These are phyloP conservation scores for Silene noctiflora DNA, from an alignment of 179 eudicot species.

Conservation along the genomic window DNA sequence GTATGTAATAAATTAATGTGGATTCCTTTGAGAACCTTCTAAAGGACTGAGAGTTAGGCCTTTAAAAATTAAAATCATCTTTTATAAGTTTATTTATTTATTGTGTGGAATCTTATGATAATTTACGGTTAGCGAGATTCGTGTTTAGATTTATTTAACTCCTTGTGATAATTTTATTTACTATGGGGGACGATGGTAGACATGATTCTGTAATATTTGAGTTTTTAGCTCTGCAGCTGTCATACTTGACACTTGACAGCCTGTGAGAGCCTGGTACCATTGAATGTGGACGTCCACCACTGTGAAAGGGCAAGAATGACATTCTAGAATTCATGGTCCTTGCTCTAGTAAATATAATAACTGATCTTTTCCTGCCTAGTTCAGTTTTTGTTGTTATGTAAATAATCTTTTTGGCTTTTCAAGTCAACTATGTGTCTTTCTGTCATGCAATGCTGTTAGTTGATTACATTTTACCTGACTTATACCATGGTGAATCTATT, in stretches of 20 bases:
- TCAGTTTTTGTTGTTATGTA: slow-evolving; percentile 23
- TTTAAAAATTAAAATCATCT: neutral
- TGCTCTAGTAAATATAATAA: slow-evolving; percentile 24
- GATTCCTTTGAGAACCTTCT: no score
- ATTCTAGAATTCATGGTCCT: slow-evolving; percentile 24
- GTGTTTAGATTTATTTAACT: slow-evolving; percentile 10
- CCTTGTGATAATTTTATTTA: slow-evolving; percentile 7
- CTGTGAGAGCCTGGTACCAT: slow-evolving; percentile 33
- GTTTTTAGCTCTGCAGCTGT: slow-evolving; percentile 30
- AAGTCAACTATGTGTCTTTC: slow-evolving; percentile 8
- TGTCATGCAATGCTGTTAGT: slow-evolving; percentile 6
- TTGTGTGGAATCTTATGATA: no score
- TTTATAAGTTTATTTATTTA: neutral
- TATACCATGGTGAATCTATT: neutral
- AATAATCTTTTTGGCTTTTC: slow-evolving; percentile 13
- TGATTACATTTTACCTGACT: slow-evolving; percentile 19
- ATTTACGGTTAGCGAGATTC: slow-evolving; percentile 4
- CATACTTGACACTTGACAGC: slow-evolving; percentile 40
- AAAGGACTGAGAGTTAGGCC: neutral
- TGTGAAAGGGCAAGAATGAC: slow-evolving; percentile 32
- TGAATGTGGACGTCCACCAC: slow-evolving; percentile 31
- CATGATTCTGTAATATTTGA: slow-evolving; percentile 31
- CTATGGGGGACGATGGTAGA: slow-evolving; percentile 23
- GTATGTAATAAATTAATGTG: neutral
- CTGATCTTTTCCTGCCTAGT: slow-evolving; percentile 22